A percentile compares a stretch with the other conserved stretches of the same genome.
phyloP scores from a whole-genome alignment of 768 basidiomycete species.

The Cystofilobasidium bisporidii region DNA sequence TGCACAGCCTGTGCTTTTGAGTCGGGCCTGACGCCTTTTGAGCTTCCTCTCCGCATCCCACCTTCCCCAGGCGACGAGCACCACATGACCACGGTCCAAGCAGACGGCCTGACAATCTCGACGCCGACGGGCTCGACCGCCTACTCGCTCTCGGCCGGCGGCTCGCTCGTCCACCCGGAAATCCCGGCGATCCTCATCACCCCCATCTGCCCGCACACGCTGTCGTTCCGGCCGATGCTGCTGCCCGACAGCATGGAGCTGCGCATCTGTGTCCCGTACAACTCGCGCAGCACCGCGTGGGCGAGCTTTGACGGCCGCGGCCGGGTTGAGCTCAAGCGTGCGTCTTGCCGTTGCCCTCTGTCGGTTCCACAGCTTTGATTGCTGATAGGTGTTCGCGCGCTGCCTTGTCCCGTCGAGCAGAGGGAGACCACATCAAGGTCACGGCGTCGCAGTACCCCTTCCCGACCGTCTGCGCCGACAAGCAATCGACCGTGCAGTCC shows the following conservation, averaged over 20 bases:
- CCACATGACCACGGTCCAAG: constrained; percentile 98
- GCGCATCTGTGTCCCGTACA: constrained; percentile 96
- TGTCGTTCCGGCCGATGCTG: constrained; percentile 97
- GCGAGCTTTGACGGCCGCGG: constrained; percentile 97
- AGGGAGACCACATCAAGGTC: constrained; percentile 98
- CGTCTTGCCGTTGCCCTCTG: constrained; percentile 36
- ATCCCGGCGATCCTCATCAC: constrained; percentile 94
- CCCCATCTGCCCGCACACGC: constrained; percentile 94
- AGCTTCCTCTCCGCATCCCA: background rate
- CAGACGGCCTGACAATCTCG: constrained; percentile 85
- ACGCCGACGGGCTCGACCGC: constrained; percentile 98
- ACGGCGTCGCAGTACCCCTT: constrained; percentile 95
- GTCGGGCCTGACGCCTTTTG: no score
- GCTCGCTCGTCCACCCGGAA: constrained; percentile 93
- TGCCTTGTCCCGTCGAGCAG: no score
- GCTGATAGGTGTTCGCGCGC: no score
- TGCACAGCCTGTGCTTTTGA: no score
- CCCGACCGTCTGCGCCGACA: constrained; percentile 95
- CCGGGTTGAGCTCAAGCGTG: constrained; percentile 88
- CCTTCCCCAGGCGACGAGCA: constrained; percentile 77
- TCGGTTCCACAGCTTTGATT: no score
- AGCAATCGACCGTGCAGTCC: constrained; percentile 59
- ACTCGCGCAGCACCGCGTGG: constrained; percentile 96
- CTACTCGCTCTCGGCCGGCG: constrained; percentile 96
- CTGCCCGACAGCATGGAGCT: constrained; percentile 97